Percentiles rank a stretch among this genome's conserved stretches.
These are phyloP conservation scores for Nemania serpens DNA, from an alignment of 2,329 filamentous ascomycete genomes.

Conservation along the genomic window DNA sequence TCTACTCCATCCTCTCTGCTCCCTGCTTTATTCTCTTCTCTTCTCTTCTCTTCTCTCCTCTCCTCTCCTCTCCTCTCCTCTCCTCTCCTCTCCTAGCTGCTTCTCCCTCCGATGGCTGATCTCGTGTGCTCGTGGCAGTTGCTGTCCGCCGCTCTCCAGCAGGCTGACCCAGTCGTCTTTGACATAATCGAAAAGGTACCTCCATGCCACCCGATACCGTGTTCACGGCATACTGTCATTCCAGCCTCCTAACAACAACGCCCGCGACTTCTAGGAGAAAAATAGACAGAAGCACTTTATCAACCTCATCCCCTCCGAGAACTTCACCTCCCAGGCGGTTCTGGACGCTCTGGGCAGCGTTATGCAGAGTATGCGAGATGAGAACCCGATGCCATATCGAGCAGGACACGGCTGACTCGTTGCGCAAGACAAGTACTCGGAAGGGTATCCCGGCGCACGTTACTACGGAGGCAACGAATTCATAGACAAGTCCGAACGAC, in stretches of 20 bases:
- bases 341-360: constrained; percentile 90
- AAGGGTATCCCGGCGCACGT: constrained; percentile 93
- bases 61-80: background rate
- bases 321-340: constrained; percentile 92
- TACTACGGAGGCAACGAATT: constrained; percentile 98
- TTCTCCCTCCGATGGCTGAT: constrained; percentile 16
- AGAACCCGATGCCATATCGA: background rate
- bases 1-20: too few species aligned
- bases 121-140: constrained; percentile 57
- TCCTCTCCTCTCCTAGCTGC: background rate
- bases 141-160: constrained; percentile 75
- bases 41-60: background rate
- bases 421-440: constrained; percentile 87
- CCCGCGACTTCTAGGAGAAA: constrained; percentile 73
- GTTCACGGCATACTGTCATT: background rate
- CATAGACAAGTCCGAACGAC: constrained; percentile 86
- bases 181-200: constrained; percentile 87
- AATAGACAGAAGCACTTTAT: constrained; percentile 96
- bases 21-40: too few species aligned
- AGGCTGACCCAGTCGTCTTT: constrained; percentile 85
- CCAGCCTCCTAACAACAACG: constrained; percentile 15
- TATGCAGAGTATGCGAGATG: constrained; percentile 76
- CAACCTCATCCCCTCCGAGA: constrained; percentile 94
- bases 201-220: background rate
- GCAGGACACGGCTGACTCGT: constrained; percentile 3